Evolutionary conservation across 2,329 filamentous ascomycete genomes (phyloP).

Genomic region (Aspergillus flavus): DNA sequence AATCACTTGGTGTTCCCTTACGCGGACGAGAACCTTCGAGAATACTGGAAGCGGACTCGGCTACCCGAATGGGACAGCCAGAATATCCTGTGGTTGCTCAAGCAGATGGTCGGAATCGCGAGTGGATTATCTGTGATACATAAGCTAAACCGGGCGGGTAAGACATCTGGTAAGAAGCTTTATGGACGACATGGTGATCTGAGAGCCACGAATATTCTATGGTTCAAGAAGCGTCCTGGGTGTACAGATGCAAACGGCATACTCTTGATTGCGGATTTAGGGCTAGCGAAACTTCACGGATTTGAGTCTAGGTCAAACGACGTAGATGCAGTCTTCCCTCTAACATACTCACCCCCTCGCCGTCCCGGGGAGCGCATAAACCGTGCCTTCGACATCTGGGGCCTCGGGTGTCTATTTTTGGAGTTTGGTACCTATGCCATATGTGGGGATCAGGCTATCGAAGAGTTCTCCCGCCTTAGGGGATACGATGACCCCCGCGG

Average conservation of each 20-base stretch:
- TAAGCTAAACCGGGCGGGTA: conserved; percentile 14
- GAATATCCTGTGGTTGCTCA: conserved; percentile 29
- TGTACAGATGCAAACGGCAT: conserved; percentile 15
- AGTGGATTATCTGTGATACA: conserved; percentile 28
- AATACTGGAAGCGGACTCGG: conserved; percentile 27
- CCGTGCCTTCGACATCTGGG: conserved; percentile 32
- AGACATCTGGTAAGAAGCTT: neutral
- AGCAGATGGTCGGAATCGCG: conserved; percentile 33
- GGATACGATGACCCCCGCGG: conserved; percentile 1
- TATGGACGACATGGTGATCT: conserved; percentile 41
- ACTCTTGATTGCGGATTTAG: conserved; percentile 40
- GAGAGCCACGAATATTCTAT: conserved; percentile 43
- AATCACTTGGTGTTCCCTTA: conserved; percentile 35
- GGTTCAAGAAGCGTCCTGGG: conserved; percentile 18
- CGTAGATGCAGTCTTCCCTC: conserved; percentile 10
- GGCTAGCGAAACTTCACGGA: conserved; percentile 36
- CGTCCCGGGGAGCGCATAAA: conserved; percentile 22
- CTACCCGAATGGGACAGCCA: conserved; percentile 14
- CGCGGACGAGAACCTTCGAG: conserved; percentile 27
- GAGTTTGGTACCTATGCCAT: conserved; percentile 43
- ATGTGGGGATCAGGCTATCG: conserved; percentile 20
- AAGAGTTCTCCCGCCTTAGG: conserved; percentile 7
- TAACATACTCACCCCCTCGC: conserved; percentile 44
- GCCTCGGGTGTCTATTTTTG: conserved; percentile 39
- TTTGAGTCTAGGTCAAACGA: conserved; percentile 33